Evolutionary conservation across 2,329 filamentous ascomycete genomes (phyloP).

Genomic region (Fusarium veterinarium): DNA sequence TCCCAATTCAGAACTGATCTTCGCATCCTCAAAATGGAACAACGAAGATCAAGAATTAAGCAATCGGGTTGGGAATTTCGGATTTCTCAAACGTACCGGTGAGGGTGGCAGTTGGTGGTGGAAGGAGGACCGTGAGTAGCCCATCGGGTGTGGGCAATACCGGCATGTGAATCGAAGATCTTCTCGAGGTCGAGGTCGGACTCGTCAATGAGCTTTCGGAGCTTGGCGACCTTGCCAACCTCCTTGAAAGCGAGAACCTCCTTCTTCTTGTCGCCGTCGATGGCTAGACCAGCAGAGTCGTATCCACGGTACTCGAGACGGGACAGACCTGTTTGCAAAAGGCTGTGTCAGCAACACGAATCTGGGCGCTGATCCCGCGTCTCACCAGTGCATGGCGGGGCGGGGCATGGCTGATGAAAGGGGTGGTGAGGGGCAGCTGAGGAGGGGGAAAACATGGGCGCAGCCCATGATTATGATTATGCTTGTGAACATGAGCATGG

Average conservation of each 20-base stretch:
- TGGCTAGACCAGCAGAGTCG: conserved; percentile 93
- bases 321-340: conserved; percentile 75
- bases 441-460: conserved; percentile 24
- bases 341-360: conserved; percentile 47
- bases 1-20: conserved; percentile 11
- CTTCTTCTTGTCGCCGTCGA: conserved; percentile 99
- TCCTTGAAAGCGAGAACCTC: conserved; percentile 98
- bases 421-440: conserved; percentile 32
- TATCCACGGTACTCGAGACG: conserved; percentile 99
- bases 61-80: background rate
- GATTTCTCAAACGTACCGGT: conserved; percentile 73
- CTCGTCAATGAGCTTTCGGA: conserved; percentile 91
- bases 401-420: conserved; percentile 40
- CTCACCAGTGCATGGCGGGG: conserved; percentile 43
- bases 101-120: conserved; percentile 96
- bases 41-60: background rate
- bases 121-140: conserved; percentile 97
- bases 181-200: conserved; percentile 87
- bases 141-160: conserved; percentile 99
- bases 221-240: conserved; percentile 97
- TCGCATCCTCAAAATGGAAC: background rate
- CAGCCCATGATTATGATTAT: background rate
- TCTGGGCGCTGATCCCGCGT: conserved; percentile 39
- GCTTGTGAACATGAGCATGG: conserved; percentile 11
- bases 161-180: conserved; percentile 97